Conservation (phyloP, 805 yeast species). For the Candida pini region DNA sequence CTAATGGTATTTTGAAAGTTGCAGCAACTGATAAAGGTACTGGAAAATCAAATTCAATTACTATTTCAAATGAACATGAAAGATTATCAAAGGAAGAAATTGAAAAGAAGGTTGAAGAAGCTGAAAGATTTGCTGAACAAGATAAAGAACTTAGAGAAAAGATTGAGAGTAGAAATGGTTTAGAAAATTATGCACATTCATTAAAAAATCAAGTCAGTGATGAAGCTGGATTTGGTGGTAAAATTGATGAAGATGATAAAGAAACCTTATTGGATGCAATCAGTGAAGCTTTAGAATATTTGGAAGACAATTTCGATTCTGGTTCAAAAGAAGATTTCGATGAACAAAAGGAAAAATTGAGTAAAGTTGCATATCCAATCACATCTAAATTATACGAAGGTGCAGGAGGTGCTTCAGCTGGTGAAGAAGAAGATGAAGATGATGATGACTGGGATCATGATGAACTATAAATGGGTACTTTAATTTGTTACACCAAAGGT, state of each 20-base stretch:
- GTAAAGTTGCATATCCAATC: conserved; percentile 84
- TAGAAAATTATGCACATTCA: conserved; percentile 84
- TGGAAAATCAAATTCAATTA: conserved; percentile 46
- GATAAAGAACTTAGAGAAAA: conserved; percentile 78
- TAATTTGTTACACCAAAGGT: no score
- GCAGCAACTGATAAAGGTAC: conserved; percentile 53
- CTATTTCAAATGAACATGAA: conserved; percentile 41
- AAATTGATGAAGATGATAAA: conserved; percentile 85
- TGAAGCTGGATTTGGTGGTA: conserved; percentile 62
- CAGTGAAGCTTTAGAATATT: conserved; percentile 58
- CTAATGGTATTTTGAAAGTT: conserved; percentile 66
- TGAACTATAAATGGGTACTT: no score
- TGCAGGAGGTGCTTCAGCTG: conserved; percentile 37
- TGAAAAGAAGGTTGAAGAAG: conserved; percentile 96
- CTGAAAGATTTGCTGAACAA: conserved; percentile 90
- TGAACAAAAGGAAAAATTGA: conserved; percentile 81
- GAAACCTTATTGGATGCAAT: conserved; percentile 83
- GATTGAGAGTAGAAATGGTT: conserved; percentile 81
- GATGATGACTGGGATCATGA: conserved; percentile 62
- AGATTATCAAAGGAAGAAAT: conserved; percentile 81
- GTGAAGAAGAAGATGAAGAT: conserved; percentile 50
- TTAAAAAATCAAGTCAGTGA: conserved; percentile 58
- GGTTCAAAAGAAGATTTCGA: conserved; percentile 92
- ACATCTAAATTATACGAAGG: conserved; percentile 74
- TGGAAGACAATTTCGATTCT: conserved; percentile 75